These are phyloP conservation scores for Leptodontidium sp. DNA, from an alignment of 2,329 filamentous ascomycete species.

Conservation along the genomic window DNA sequence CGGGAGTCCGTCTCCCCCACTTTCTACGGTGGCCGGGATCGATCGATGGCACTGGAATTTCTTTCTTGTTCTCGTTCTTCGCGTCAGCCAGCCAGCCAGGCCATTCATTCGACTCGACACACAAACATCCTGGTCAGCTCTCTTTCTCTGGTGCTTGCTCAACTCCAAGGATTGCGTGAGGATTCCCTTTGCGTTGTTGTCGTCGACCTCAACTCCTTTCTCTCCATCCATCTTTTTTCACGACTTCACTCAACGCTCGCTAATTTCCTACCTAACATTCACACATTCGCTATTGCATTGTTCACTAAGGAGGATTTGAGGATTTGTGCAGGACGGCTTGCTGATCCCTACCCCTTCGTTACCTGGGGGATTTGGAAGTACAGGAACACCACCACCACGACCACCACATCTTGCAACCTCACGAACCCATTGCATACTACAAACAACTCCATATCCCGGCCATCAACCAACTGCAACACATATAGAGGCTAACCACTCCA, in stretches of 20 bases:
- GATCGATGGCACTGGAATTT: not conserved
- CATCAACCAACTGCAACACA: slow-evolving; percentile 1
- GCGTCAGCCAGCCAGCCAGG: not conserved
- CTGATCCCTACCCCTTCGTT: slow-evolving; percentile 27
- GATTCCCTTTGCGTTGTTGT: not conserved
- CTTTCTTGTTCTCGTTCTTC: not conserved
- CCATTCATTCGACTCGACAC: slow-evolving; percentile 1
- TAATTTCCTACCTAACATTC: slow-evolving; percentile 24
- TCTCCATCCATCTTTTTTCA: not conserved
- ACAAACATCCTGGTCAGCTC: slow-evolving; percentile 14
- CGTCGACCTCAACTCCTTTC: slow-evolving; percentile 7
- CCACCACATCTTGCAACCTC: slow-evolving; percentile 15
- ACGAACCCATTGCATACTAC: slow-evolving; percentile 2
- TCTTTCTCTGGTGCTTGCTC: not conserved
- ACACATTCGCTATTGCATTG: slow-evolving; percentile 31
- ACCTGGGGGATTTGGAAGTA: slow-evolving; percentile 30
- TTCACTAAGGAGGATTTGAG: not conserved
- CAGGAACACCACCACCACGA: slow-evolving; percentile 5
- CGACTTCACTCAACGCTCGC: slow-evolving; percentile 32
- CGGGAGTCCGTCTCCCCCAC: not conserved
- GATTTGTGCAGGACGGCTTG: not conserved
- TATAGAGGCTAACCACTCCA: slow-evolving; percentile 17
- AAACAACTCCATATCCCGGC: slow-evolving; percentile 4
- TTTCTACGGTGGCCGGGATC: slow-evolving; percentile 20
- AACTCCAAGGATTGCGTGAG: slow-evolving; percentile 17